A percentile compares a stretch with the other conserved stretches of the same genome.
These are phyloP conservation scores for Rhamnella rubrinervis DNA, from an alignment of 331 rosid genomes.

Conservation along the genomic window DNA sequence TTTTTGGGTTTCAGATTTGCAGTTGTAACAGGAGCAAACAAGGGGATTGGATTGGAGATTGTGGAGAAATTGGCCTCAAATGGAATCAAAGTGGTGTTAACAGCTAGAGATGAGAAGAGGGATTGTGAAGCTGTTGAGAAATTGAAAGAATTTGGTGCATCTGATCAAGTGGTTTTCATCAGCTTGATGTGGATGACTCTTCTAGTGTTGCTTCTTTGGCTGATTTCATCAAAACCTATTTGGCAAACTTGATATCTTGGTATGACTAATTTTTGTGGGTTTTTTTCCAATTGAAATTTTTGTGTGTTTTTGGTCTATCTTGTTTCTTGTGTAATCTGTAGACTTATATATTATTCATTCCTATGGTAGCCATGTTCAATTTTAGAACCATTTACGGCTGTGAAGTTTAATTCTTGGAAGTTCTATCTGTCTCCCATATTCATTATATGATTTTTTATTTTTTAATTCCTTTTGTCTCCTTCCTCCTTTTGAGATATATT, in stretches of 20 bases:
- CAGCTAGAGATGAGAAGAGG: conserved; percentile 54
- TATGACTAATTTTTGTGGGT: conserved; percentile 12
- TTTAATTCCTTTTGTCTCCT: too few relatives aligned
- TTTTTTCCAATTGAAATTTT: too few relatives aligned
- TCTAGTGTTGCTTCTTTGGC: conserved; percentile 1
- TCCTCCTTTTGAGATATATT: too few relatives aligned
- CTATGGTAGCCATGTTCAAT: too few relatives aligned
- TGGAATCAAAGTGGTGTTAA: conserved; percentile 23
- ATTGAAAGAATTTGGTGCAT: conserved; percentile 33
- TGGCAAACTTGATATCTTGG: conserved; percentile 64
- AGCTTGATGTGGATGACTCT: conserved; percentile 60
- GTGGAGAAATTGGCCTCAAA: conserved; percentile 33
- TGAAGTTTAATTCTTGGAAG: too few relatives aligned
- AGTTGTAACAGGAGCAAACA: conserved; percentile 50
- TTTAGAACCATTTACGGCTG: too few relatives aligned
- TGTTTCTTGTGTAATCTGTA: not conserved
- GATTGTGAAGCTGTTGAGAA: conserved; percentile 45
- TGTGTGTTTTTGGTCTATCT: too few relatives aligned
- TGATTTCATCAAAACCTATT: conserved; percentile 40
- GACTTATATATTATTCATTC: not conserved
- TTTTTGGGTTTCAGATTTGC: conserved; percentile 43
- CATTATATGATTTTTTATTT: too few relatives aligned
- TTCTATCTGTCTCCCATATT: too few relatives aligned
- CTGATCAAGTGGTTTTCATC: conserved; percentile 49
- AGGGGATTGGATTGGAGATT: conserved; percentile 55